Conservation (phyloP, 1,284 basidiomycete species). For the Violaceomyces palustris region DNA sequence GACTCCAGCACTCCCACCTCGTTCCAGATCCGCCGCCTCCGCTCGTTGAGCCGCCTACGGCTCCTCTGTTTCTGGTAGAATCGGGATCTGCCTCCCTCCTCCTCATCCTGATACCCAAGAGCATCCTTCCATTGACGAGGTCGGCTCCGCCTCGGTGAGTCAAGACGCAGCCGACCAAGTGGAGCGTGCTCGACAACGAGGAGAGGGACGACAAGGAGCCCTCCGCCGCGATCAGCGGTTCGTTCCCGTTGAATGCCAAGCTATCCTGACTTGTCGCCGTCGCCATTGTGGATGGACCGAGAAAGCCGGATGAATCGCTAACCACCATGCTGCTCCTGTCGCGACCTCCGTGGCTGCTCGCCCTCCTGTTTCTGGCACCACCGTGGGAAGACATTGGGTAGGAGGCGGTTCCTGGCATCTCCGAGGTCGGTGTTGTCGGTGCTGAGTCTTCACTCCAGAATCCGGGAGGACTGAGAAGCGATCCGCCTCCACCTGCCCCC, state of each 20-base stretch:
- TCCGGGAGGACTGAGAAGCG: slow-evolving; percentile 11
- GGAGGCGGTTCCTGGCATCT: slow-evolving; percentile 12
- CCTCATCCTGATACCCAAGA: slow-evolving; percentile 7
- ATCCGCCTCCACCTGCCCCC: too few species aligned
- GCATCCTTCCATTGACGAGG: neutral
- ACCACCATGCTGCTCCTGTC: slow-evolving; percentile 14
- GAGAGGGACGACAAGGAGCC: slow-evolving; percentile 6
- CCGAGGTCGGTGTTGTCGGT: slow-evolving; percentile 22
- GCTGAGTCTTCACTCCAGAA: slow-evolving; percentile 24
- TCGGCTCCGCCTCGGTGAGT: slow-evolving; percentile 18
- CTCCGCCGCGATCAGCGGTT: neutral
- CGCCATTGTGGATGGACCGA: neutral
- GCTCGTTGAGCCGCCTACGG: neutral
- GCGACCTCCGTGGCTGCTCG: slow-evolving; percentile 15
- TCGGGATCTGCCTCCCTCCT: neutral
- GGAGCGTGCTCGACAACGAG: slow-evolving; percentile 12
- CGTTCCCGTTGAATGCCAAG: neutral
- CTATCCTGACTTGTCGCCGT: too few species aligned
- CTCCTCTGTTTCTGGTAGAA: neutral
- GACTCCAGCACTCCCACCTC: slow-evolving; percentile 27
- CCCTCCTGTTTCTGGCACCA: slow-evolving; percentile 14
- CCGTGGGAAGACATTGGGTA: slow-evolving; percentile 33
- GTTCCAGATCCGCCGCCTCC: neutral
- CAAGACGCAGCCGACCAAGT: slow-evolving; percentile 24
- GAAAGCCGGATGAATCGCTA: slow-evolving; percentile 9